phyloP scores from a whole-genome alignment of 495 filamentous ascomycete species.

The Penicillium chermesinum region DNA sequence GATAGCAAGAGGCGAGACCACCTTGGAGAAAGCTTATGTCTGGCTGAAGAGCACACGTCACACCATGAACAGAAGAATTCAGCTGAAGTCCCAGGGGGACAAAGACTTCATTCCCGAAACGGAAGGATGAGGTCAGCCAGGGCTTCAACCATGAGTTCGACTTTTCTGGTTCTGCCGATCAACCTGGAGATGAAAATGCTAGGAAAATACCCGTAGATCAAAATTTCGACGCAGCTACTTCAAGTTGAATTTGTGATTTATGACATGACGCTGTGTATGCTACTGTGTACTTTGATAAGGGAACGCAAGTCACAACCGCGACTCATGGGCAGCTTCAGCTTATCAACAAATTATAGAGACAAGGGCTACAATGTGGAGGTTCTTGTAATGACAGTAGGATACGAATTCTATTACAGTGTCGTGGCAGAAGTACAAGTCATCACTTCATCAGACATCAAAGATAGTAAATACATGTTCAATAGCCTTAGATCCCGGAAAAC shows the following conservation, averaged over 20 bases:
- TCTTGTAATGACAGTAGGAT: background rate
- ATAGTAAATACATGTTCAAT: constrained; percentile 25
- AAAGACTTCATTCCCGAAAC: constrained; percentile 6
- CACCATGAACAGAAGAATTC: too few species aligned
- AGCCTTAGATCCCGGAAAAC: constrained; percentile 16
- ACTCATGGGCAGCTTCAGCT: too few species aligned
- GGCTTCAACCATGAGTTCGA: background rate
- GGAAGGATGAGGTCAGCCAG: constrained; percentile 18
- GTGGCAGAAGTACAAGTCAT: constrained; percentile 22
- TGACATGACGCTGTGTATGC: too few species aligned
- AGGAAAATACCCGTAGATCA: background rate
- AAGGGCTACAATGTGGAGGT: too few species aligned
- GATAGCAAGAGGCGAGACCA: background rate
- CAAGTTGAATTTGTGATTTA: too few species aligned
- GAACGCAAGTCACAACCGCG: too few species aligned
- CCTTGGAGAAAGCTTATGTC: too few species aligned
- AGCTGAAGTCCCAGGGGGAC: background rate
- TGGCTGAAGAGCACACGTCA: too few species aligned
- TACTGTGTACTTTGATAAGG: too few species aligned
- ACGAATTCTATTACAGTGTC: constrained; percentile 24
- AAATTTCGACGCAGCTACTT: too few species aligned
- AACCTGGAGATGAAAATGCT: background rate
- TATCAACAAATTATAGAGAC: too few species aligned
- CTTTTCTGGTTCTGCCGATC: background rate
- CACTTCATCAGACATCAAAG: constrained; percentile 28